Evolutionary conservation across 257 asterid species (phyloP).

Genomic region (Nicotiana paniculata): DNA sequence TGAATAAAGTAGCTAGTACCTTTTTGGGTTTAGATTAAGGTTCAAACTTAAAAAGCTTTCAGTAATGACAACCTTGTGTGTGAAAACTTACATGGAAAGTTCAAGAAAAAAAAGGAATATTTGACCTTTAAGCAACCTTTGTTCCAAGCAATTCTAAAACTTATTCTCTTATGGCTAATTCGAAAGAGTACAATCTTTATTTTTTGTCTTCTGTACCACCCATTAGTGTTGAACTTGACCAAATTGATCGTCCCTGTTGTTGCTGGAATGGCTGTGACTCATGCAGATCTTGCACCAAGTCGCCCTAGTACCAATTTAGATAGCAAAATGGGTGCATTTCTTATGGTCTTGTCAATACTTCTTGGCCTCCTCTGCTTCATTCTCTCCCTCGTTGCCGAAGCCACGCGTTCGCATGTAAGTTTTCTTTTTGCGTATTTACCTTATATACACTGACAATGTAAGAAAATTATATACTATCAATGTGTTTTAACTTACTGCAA

Average conservation of each 20-base stretch:
- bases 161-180: neutral
- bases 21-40: slow-evolving; percentile 10
- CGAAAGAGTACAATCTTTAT: slow-evolving; percentile 1
- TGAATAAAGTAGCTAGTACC: neutral
- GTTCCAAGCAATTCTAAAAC: slow-evolving; percentile 78
- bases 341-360: slow-evolving; percentile 55
- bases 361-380: slow-evolving; percentile 78
- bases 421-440: neutral
- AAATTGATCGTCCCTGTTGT: neutral
- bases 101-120: slow-evolving; percentile 42
- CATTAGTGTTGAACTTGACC: neutral
- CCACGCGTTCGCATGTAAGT: slow-evolving; percentile 62
- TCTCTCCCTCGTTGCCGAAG: slow-evolving; percentile 73
- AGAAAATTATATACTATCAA: no score
- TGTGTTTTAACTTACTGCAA: neutral
- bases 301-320: slow-evolving; percentile 42
- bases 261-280: slow-evolving; percentile 71
- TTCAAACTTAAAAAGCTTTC: neutral
- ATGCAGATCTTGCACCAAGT: slow-evolving; percentile 72
- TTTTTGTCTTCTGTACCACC: neutral
- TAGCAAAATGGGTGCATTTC: slow-evolving; percentile 73
- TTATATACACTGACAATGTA: neutral
- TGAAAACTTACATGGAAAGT: slow-evolving; percentile 26
- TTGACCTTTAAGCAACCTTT: slow-evolving; percentile 90
- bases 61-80: slow-evolving; percentile 7